Evolutionary conservation across 495 filamentous ascomycete species (phyloP), one percentile per base, ranked within the genome.

Genomic region (Lineolata rhizophorae): DNA sequence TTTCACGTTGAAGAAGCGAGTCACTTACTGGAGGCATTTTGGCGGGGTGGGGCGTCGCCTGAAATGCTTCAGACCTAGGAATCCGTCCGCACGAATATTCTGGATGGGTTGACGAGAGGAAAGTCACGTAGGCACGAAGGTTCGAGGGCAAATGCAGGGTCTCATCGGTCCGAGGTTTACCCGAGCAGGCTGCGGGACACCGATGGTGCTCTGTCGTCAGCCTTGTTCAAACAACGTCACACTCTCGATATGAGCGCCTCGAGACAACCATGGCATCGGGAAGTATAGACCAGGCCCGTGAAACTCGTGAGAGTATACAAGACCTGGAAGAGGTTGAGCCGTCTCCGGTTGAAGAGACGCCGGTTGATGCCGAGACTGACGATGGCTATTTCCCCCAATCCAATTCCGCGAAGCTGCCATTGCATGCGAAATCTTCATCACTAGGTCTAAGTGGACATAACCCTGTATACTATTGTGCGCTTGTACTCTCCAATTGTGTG

Each of bases 311-410:
- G n/a, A n/a, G n/a, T n/a, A n/a, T n/a, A n/a, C n/a, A n/a, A n/a
- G 78, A 73, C 18, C 65, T 93, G 41, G 61, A 74, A 32, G 67
- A 83, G 35, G 55, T 93, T 18, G 83, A 90, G 27, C 83, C 83
- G 6, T 67, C 70, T 6, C 83, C 83, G 1, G 74, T 90, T 18
- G 74, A 84, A 9, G 67, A 70, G 21, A 55, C 42, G 3, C 64
- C 62, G 6, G 52, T 59, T 0, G 54, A 63, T 12, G 42, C 58
- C 15, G 60, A 65, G 37, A 52, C 48, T 31, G 67, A 75, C 22
- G 62, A 30, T 6, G 10, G 64, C 36, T 72, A 72, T 32, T 58
- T 71, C 28, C 57, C 61, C 9, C 6, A 11, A 27, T 34, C 29
- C 19, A 9, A 8, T 24, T 22, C 27, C 12, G 21, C 12, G 18